Evolutionary conservation across 306 rosid species (phyloP).

Genomic region (Cucumis hystrix): DNA sequence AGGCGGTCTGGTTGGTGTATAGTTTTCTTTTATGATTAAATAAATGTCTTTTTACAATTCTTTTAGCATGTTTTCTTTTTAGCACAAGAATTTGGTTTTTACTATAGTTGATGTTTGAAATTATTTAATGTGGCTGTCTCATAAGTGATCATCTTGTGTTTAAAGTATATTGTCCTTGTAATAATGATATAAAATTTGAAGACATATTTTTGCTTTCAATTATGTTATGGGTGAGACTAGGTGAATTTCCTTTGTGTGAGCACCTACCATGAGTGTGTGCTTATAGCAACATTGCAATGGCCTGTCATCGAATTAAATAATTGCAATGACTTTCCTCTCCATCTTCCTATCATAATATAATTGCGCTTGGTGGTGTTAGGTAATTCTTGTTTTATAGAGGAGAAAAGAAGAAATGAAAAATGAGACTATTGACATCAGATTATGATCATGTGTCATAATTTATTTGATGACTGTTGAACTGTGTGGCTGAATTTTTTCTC

Average conservation of each 20-base stretch:
- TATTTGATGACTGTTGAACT: not conserved
- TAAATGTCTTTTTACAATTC: not conserved
- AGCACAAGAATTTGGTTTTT: not conserved
- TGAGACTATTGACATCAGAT: not conserved
- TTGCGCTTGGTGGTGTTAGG: not conserved
- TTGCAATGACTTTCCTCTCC: not conserved
- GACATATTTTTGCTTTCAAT: not conserved
- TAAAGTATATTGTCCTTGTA: not conserved
- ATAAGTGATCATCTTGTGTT: not conserved
- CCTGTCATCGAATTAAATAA: not conserved
- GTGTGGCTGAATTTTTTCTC: not conserved
- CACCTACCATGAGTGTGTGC: not conserved
- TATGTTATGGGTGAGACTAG: not conserved
- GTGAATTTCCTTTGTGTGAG: not conserved
- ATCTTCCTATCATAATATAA: not conserved
- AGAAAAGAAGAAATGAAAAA: not conserved
- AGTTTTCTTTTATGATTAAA: not conserved
- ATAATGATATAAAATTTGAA: not conserved
- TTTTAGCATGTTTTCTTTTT: not conserved
- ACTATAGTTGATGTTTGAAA: not conserved
- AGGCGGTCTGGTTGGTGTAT: conserved; percentile 82
- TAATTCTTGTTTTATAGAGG: not conserved
- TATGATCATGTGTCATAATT: not conserved
- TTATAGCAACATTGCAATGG: not conserved
- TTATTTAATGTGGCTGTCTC: not conserved